Base-by-base conservation (phyloP, 768 basidiomycete genomes). In the Pleurotus pulmonarius region DNA sequence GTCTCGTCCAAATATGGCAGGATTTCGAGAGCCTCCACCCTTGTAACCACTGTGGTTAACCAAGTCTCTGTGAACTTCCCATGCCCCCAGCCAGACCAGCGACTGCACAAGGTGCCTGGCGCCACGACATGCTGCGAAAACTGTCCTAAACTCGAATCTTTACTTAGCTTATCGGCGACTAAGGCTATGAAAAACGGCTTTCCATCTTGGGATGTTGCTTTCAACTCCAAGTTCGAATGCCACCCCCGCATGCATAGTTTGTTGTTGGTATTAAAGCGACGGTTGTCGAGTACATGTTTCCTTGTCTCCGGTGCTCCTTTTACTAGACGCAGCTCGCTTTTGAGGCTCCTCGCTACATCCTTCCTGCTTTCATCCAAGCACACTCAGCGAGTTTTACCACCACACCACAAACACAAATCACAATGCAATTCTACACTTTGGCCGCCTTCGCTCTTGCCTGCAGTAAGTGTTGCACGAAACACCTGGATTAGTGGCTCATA, bases 241-340 rank as follows among this genome's bases (percentile, higher is more conserved):
- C 38, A 41, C 18, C 22, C 51, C 38, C 26, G 12, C 48, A 49
- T 49, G 48, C 15, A 15, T 5, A 11, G 22, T 38, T 53, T 53
- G 39, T 53, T 37, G 51, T 53, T 53, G 51, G 38, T 53, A 53
- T 53, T 53, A 53, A 53, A 53, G 51, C 51, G 51, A 53, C 51
- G 51, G 51, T 53, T 53, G 51, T 29, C 26, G 34, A 43, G 51
- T 39, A 38, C 51, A 39, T 47, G 13, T 11, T 5, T 22, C 48
- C 51, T 53, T 41, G 39, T 53, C 51, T 41, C 22, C 51, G 41
- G 16, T 53, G 20, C 51, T 53, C 51, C 51, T 26, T 53, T 53
- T 39, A 53, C 51, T 41, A 53, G 51, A 53, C 51, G 37, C 37
- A 40, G 20, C n/a, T 24, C 8, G 18, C 24, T 40, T 18, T 39